Base-by-base conservation (phyloP, 2,329 filamentous ascomycete genomes). In the Neonectria ditissima region DNA sequence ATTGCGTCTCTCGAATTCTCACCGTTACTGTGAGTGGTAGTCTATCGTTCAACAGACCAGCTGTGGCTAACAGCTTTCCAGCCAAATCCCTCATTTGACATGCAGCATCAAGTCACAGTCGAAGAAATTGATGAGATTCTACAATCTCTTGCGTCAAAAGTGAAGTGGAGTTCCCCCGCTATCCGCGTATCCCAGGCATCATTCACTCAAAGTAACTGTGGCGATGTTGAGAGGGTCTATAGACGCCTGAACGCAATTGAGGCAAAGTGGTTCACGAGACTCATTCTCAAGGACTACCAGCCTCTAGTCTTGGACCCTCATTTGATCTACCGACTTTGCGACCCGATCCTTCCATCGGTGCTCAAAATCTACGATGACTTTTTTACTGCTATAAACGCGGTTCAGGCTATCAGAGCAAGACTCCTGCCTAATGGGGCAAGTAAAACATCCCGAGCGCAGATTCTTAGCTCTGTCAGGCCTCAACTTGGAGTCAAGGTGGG, bases 181-280 rank as follows among this genome's bases (percentile, higher is more conserved):
- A 80, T 93, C 57, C 83, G 86, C 48, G 74, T 77, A 22, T 75
- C 77, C 3, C 73, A 72, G 32, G 64, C 73, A 14, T 69, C 63
- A 57, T 34, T 71, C 32, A 64, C 68, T 22, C 41, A 61, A 54
- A 53, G 69, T 43, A 80, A 70, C 72, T 86, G 73, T 77, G 77
- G 80, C 5, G 75, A 83, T 4, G 76, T 95, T 1, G 81, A 82
- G 20, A 74, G 76, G 0, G 74, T 94, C 1, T 92, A 91, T 71
- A 80, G 79, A 30, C 85, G 87, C 8, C 74, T 93, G 10, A 82
- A 82, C 48, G 87, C 92, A 3, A 82, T 83, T 45, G 92, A 97
- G 74, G 91, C 90, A 4, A 97, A 97, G 79, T 97, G 94, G 94
- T 83, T 97, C 11, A 92, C 92, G 0, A 86, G 94, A 4, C 81